Evolutionary conservation across 1,139 yeast genomes (phyloP).

Genomic region (Pichiaceae sp.): DNA sequence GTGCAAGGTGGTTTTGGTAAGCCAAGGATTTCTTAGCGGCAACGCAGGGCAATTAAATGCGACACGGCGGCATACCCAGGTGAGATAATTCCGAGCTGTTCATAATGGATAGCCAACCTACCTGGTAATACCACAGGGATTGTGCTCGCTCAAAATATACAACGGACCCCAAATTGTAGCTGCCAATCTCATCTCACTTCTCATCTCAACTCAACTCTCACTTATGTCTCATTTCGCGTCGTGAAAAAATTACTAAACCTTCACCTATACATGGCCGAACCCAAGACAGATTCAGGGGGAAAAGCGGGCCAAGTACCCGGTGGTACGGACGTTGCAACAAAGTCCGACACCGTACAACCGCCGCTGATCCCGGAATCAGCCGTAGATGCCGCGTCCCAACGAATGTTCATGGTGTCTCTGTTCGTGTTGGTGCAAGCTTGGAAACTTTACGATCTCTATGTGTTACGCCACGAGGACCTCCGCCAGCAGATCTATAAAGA

Average conservation of each 20-base stretch:
- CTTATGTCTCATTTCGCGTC: background rate
- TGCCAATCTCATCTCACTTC: too few relatives aligned
- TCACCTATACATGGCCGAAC: background rate
- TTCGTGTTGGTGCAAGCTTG: constrained; percentile 71
- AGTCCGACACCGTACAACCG: background rate
- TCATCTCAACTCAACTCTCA: too few relatives aligned
- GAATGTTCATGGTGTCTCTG: constrained; percentile 55
- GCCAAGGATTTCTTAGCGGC: background rate
- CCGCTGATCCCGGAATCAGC: constrained; percentile 48
- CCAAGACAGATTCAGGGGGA: background rate
- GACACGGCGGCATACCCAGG: too few relatives aligned
- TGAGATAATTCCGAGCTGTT: too few relatives aligned
- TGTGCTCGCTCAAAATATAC: too few relatives aligned
- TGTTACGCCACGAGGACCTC: constrained; percentile 29
- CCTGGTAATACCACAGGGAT: too few relatives aligned
- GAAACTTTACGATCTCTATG: constrained; percentile 64
- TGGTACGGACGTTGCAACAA: background rate
- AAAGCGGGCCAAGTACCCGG: background rate
- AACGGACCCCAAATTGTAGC: too few relatives aligned
- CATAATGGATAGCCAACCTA: too few relatives aligned
- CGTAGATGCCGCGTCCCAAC: constrained; percentile 76
- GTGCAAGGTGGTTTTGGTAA: too few relatives aligned
- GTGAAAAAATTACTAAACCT: background rate
- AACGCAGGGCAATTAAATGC: too few relatives aligned
- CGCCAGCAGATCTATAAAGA: constrained; percentile 23